Base-by-base conservation (phyloP, 495 filamentous ascomycete genomes). In the Penicillium ochrochloron region DNA sequence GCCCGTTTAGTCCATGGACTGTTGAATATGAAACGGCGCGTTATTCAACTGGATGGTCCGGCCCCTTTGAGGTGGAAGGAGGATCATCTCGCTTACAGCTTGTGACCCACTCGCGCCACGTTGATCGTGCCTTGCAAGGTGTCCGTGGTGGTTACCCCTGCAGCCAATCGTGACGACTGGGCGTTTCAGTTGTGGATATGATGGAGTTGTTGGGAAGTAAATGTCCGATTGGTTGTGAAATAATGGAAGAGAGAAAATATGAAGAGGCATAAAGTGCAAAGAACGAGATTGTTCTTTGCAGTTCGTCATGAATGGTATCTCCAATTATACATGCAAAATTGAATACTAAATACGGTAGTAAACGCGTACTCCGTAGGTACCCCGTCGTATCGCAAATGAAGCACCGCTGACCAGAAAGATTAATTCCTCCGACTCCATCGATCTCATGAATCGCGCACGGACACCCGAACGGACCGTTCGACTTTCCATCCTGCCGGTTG, bases 391-490 rank as follows among this genome's bases (percentile, higher is more conserved):
- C 44, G 15, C 19, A 19, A 11, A 48, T 19, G 10, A 6, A 3
- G 9, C n/a, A 23, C 7, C 44, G 5, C 25, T 48, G 23, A 4
- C 0, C 21, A 48, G 7, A 48, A 14, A 25, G 12, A 48, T 23
- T 12, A 48, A 23, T 12, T 12, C 23, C 15, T 48, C 21, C 44
- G 21, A 23, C 44, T 27, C 21, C 10, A 42, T 21, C 44, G 42
- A n/a, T 25, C 48, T 70, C 59, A 63, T 66, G 60, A 60, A 63
- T 69, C 59, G 12, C 50, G 70, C 62, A 74, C 68, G 21, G 70
- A 70, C 31, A 75, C 65, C 15, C 64, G 65, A 61, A 75, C 60
- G 31, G 70, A 70, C 53, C 69, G 67, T 60, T 73, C 69, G 6
- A 74, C 67, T 17, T 69, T 74, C 73, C 72, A 70, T 9, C 62